phyloP scores from a whole-genome alignment of 176 grass and related monocot genomes.

The Hyparrhenia diplandra region DNA sequence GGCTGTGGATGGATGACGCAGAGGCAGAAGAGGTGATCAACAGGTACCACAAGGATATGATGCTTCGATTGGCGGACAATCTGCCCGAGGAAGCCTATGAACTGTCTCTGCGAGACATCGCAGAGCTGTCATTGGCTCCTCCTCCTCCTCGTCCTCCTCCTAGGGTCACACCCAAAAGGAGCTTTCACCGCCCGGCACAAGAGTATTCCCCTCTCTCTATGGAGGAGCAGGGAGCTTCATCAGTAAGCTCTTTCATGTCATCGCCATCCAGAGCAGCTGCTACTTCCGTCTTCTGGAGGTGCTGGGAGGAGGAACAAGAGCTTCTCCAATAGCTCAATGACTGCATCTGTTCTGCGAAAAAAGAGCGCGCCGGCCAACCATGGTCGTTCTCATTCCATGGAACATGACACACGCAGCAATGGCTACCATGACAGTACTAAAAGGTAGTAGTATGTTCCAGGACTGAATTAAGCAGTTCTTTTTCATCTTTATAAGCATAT shows the following conservation, averaged over 20 bases:
- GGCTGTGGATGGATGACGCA: background rate
- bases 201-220: background rate
- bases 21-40: background rate
- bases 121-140: conserved; percentile 2
- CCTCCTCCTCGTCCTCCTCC: no score
- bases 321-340: background rate
- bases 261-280: background rate
- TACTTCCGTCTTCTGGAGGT: background rate
- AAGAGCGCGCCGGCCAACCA: no score
- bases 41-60: background rate
- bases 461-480: no score
- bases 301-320: conserved; percentile 19
- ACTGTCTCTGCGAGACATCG: conserved; percentile 40
- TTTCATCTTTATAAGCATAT: background rate
- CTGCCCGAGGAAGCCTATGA: conserved; percentile 30
- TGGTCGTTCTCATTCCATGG: no score
- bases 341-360: no score
- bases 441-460: no score
- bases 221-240: conserved; percentile 27
- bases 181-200: background rate
- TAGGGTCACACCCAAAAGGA: background rate
- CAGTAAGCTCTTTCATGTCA: conserved; percentile 30
- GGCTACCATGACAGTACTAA: no score
- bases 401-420: no score
- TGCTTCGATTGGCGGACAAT: background rate